phyloP scores from a whole-genome alignment of 169 alveolate genomes.

The Theileria parva region DNA sequence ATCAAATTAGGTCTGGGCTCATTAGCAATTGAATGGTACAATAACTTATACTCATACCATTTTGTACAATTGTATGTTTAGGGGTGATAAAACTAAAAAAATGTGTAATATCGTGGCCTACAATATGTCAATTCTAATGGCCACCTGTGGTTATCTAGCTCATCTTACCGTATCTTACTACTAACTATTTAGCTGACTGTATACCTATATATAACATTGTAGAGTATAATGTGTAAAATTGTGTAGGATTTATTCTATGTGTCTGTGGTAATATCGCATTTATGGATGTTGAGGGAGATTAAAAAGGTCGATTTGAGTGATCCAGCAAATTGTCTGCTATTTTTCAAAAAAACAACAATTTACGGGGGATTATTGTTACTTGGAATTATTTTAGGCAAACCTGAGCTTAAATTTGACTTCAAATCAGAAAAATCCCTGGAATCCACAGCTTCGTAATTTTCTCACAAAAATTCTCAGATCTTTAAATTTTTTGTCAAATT shows the following conservation, averaged over 20 bases:
- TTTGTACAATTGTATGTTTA: conserved; percentile 61
- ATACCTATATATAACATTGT: neutral
- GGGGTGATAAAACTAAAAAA: conserved; percentile 60
- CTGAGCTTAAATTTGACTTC: neutral
- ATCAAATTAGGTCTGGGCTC: conserved; percentile 83
- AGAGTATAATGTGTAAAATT: neutral
- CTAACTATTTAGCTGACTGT: neutral
- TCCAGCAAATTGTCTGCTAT: conserved; percentile 34
- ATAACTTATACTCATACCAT: conserved; percentile 18
- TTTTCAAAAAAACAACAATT: conserved; percentile 42
- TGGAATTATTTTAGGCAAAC: conserved; percentile 39
- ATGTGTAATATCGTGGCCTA: conserved; percentile 21
- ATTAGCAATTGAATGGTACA: conserved; percentile 88
- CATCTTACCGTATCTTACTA: conserved; percentile 22
- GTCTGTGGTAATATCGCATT: conserved; percentile 29
- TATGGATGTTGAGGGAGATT: conserved; percentile 54
- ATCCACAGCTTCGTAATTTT: neutral
- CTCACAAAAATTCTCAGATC: neutral
- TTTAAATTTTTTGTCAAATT: no score
- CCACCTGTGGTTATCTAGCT: conserved; percentile 56
- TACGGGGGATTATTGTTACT: conserved; percentile 50
- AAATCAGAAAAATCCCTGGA: neutral
- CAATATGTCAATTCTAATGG: conserved; percentile 43
- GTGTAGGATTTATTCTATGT: conserved; percentile 36
- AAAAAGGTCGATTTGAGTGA: conserved; percentile 43